Evolutionary conservation across 1,284 basidiomycete genomes (phyloP).

Genomic region (Trametes polyzona): DNA sequence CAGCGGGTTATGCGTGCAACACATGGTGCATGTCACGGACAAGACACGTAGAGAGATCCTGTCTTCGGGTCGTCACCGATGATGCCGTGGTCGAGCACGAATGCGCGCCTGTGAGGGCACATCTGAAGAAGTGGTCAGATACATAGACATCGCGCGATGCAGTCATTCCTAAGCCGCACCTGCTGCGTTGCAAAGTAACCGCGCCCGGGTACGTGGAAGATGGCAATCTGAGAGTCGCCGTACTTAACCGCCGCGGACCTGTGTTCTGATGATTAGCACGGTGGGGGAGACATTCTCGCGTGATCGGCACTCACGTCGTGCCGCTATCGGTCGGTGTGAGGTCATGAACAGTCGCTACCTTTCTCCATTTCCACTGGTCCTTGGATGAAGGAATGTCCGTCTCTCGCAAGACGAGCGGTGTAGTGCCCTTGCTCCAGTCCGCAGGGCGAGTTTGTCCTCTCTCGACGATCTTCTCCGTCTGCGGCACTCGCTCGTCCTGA

Average conservation of each 20-base stretch:
- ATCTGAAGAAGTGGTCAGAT: slow-evolving; percentile 37
- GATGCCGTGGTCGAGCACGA: slow-evolving; percentile 74
- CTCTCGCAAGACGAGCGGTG: slow-evolving; percentile 49
- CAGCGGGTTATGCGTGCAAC: background rate
- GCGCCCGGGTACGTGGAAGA: slow-evolving; percentile 61
- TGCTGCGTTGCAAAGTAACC: slow-evolving; percentile 76
- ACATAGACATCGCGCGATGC: too few relatives aligned
- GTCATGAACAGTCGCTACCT: slow-evolving; percentile 55
- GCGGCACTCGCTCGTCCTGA: slow-evolving; percentile 51
- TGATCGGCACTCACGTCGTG: slow-evolving; percentile 48
- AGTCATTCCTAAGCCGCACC: slow-evolving; percentile 32
- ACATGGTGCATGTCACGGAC: slow-evolving; percentile 32
- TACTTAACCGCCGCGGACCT: slow-evolving; percentile 64
- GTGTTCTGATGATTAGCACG: background rate
- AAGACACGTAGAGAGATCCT: slow-evolving; percentile 50
- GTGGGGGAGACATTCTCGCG: too few relatives aligned
- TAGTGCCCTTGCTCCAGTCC: slow-evolving; percentile 67
- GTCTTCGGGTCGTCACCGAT: slow-evolving; percentile 58
- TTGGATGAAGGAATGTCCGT: slow-evolving; percentile 48
- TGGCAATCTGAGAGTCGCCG: slow-evolving; percentile 73
- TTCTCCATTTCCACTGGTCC: slow-evolving; percentile 63
- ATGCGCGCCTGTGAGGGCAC: slow-evolving; percentile 69
- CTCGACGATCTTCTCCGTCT: slow-evolving; percentile 63
- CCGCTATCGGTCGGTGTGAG: slow-evolving; percentile 53
- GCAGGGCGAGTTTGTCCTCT: slow-evolving; percentile 70